Conservation (phyloP, 1,284 basidiomycete genomes). For the Cryptococcus maquisensis region DNA sequence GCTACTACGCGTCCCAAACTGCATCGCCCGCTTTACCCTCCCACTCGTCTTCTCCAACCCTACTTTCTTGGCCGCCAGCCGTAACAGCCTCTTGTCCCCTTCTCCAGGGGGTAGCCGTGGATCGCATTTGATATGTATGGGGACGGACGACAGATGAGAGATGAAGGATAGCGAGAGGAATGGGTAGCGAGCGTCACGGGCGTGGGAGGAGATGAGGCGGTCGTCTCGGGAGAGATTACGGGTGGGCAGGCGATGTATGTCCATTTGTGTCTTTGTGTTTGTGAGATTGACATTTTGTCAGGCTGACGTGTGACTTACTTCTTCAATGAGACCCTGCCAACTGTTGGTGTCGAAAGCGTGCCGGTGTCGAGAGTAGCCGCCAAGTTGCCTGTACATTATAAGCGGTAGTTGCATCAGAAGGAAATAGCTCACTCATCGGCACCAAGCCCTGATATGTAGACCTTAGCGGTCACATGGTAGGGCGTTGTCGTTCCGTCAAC, state of each 20-base stretch:
- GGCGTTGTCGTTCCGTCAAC: constrained; percentile 48
- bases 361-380: constrained; percentile 88
- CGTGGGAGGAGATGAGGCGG: constrained; percentile 79
- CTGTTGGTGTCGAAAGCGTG: constrained; percentile 64
- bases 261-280: constrained; percentile 64
- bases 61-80: constrained; percentile 63
- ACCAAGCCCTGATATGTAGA: constrained; percentile 86
- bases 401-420: not conserved
- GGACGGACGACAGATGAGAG: constrained; percentile 65
- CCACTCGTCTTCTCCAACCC: constrained; percentile 65
- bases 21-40: constrained; percentile 90
- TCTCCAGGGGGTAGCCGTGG: constrained; percentile 55
- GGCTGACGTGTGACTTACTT: constrained; percentile 54
- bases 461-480: constrained; percentile 72
- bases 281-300: not conserved
- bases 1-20: constrained; percentile 90
- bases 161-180: constrained; percentile 79
- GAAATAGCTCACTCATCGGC: constrained; percentile 68
- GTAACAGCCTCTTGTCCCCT: constrained; percentile 83
- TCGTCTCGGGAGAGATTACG: constrained; percentile 94
- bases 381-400: constrained; percentile 57
- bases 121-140: constrained; percentile 76
- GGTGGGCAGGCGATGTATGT: constrained; percentile 81
- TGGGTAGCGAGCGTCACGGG: constrained; percentile 84
- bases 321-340: constrained; percentile 71